These are phyloP conservation scores for Rhizopogon rudus DNA, from an alignment of 768 basidiomycete species.

Conservation along the genomic window DNA sequence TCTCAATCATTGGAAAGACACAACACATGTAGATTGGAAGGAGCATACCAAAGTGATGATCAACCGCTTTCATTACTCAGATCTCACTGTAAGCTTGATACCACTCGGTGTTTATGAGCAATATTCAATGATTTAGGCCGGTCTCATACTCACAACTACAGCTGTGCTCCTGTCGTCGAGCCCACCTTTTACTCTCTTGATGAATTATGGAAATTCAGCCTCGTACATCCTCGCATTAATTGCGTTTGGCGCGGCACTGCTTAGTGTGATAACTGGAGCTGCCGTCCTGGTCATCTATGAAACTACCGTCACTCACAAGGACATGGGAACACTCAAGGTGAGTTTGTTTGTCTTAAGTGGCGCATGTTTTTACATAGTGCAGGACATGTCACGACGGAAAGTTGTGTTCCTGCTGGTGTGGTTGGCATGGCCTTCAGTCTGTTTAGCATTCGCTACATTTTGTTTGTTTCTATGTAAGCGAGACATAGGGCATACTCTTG, in stretches of 20 bases:
- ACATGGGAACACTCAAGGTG: not conserved
- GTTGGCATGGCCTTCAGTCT: not conserved
- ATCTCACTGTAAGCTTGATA: not conserved
- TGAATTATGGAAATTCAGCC: not conserved
- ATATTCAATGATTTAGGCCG: not conserved
- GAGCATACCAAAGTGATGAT: not conserved
- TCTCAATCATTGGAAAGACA: not conserved
- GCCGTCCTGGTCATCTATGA: not conserved
- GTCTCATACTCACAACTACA: not conserved
- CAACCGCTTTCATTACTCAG: not conserved
- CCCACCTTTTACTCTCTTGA: not conserved
- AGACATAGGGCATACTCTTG: not conserved
- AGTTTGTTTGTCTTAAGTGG: not conserved
- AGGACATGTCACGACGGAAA: not conserved
- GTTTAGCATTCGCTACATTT: not conserved
- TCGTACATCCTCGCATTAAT: not conserved
- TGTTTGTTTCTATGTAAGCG: not conserved
- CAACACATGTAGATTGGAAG: not conserved
- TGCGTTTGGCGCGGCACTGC: not conserved
- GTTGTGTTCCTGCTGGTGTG: not conserved
- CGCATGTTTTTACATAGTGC: not conserved
- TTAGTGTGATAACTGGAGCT: not conserved
- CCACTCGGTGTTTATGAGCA: not conserved
- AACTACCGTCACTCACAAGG: not conserved
- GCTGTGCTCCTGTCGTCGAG: not conserved